phyloP scores from a whole-genome alignment of 345 rosid genomes.

The Moringa oleifera region DNA sequence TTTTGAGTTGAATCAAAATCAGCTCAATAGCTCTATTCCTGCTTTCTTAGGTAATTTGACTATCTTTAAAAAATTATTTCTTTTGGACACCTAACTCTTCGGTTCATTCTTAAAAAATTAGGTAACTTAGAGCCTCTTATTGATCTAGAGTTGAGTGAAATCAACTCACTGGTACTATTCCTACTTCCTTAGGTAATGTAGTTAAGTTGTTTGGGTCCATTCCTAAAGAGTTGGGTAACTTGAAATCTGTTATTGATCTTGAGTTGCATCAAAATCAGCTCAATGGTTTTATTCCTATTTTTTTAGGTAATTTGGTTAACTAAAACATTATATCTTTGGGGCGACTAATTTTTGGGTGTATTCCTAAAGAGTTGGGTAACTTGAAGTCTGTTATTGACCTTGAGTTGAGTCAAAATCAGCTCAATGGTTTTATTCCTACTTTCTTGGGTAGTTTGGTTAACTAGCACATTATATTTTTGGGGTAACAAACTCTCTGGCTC shows the following conservation, averaged over 20 bases:
- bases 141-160: conserved; percentile 16
- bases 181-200: no score
- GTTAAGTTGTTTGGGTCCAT: no score
- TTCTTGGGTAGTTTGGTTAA: no score
- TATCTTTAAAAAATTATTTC: no score
- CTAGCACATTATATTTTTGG: no score
- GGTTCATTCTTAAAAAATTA: conserved; percentile 22
- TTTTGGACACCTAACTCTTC: no score
- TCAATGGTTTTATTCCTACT: conserved; percentile 7
- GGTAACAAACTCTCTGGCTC: conserved; percentile 16
- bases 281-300: conserved; percentile 5
- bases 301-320: no score
- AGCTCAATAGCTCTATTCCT: conserved; percentile 3
- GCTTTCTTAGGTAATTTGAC: no score
- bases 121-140: conserved; percentile 11
- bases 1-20: no score
- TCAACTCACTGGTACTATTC: conserved; percentile 6
- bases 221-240: conserved; percentile 6
- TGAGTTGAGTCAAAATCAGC: conserved; percentile 19
- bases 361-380: conserved; percentile 18
- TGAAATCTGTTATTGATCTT: neutral
- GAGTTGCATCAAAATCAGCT: conserved; percentile 6
- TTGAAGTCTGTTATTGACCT: conserved; percentile 10
- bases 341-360: conserved; percentile 16
- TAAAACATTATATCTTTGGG: no score